These are phyloP conservation scores for Jamesozyma rosinii DNA, from an alignment of 805 yeast genomes.

Conservation along the genomic window DNA sequence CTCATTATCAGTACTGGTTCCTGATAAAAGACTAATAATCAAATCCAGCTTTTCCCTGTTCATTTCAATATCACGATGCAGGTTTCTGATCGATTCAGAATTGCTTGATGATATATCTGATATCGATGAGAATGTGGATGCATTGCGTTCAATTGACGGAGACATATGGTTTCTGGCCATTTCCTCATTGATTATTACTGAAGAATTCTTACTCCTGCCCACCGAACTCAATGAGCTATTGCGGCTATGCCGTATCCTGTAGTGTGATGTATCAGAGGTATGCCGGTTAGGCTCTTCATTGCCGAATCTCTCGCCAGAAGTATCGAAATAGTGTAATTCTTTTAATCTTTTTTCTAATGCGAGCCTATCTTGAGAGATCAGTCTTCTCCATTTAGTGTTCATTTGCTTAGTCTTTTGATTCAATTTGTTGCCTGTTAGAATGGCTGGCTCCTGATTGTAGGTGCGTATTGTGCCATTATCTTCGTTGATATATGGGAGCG, in stretches of 20 bases:
- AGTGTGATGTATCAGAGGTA: background rate
- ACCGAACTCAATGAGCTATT: too few relatives aligned
- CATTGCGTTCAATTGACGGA: background rate
- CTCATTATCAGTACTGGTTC: background rate
- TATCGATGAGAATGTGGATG: background rate
- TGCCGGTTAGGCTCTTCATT: background rate
- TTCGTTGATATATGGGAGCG: constrained; percentile 29
- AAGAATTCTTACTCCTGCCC: background rate
- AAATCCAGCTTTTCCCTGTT: constrained; percentile 23
- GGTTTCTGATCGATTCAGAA: constrained; percentile 1
- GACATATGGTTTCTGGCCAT: background rate
- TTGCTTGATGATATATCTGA: background rate
- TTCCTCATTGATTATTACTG: background rate
- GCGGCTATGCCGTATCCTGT: background rate
- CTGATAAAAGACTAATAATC: constrained; percentile 15
- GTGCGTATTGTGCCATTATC: background rate
- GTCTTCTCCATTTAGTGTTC: constrained; percentile 12
- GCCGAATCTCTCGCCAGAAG: background rate
- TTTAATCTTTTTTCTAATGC: constrained; percentile 13
- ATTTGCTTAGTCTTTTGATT: constrained; percentile 9
- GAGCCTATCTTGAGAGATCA: constrained; percentile 10
- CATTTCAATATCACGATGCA: constrained; percentile 14
- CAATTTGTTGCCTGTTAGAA: constrained; percentile 3
- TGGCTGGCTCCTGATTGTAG: background rate
- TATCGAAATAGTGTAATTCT: constrained; percentile 6